These are phyloP conservation scores for Myotisia sp. DNA, from an alignment of 2,329 filamentous ascomycete genomes.

Conservation along the genomic window DNA sequence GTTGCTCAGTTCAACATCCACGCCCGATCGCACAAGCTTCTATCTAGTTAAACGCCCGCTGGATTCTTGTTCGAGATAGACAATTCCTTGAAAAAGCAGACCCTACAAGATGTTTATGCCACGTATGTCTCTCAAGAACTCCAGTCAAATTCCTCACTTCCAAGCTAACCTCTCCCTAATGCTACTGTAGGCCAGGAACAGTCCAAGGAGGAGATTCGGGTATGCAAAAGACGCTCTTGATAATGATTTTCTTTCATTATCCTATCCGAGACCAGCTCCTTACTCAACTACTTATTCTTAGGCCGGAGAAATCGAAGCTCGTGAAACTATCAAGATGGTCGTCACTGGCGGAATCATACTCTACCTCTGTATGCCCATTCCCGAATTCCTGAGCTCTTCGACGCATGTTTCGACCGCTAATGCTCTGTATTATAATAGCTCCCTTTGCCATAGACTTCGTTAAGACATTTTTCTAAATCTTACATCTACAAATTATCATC, in stretches of 20 bases:
- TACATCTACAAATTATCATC: neutral
- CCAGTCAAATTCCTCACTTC: neutral
- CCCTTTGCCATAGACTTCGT: slow-evolving; percentile 38
- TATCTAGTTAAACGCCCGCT: neutral
- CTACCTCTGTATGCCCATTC: slow-evolving; percentile 45
- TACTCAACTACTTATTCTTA: slow-evolving; percentile 10
- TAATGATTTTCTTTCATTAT: neutral
- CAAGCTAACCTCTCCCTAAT: slow-evolving; percentile 1
- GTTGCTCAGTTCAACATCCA: no score
- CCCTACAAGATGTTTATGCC: slow-evolving; percentile 14
- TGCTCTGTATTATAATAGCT: slow-evolving; percentile 19
- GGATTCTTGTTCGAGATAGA: no score
- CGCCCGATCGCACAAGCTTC: no score
- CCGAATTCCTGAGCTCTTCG: neutral
- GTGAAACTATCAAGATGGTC: slow-evolving; percentile 40
- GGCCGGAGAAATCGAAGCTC: slow-evolving; percentile 41
- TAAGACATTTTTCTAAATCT: slow-evolving; percentile 31
- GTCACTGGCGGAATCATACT: slow-evolving; percentile 41
- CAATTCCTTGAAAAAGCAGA: no score
- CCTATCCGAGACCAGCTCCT: neutral
- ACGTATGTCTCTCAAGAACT: slow-evolving; percentile 10
- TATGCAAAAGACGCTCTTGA: slow-evolving; percentile 13
- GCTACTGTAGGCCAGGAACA: slow-evolving; percentile 25
- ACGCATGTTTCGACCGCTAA: neutral
- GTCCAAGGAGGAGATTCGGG: slow-evolving; percentile 34